Base-by-base conservation (phyloP, 495 filamentous ascomycete species). In the Copromyces sp. region DNA sequence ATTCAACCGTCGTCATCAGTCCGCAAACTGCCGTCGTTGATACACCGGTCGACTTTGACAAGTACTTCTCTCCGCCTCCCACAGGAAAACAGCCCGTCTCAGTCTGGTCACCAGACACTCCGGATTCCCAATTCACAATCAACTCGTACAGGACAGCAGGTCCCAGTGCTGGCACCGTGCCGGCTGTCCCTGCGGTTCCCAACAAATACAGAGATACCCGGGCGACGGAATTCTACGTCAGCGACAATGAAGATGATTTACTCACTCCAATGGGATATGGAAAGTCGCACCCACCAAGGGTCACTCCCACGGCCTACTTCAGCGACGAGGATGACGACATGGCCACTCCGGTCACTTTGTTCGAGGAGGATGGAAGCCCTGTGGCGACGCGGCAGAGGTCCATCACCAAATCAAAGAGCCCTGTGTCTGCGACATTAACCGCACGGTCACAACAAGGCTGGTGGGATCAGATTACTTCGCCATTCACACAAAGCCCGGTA, bases 401-500 rank as follows among this genome's bases (percentile, higher is more conserved):
- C 5, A 68, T 77, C 38, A 79, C 76, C 35, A 80, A 77, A 70
- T 70, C 74, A 42, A 80, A 77, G 40, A 74, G 53, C 14, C 53
- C 53, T 3, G 53, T 65, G 29, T 65, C 53, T 37, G 53, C 77
- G 74, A 29, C 77, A 41, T n/a, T 73, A 72, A 78, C 78, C 77
- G 72, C 61, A 79, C 75, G 71, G 80, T 14, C 65, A 87, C 86
- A 45, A 86, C 86, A 88, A 42, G 93, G 93, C 12, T 97, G 94
- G 94, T 97, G 94, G 94, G 94, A 92, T 73, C 87, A 91, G 73
- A 87, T 97, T 53, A 90, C 90, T 2, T 94, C 93, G 1, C 94
- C 94, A 0, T 90, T 97, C 71, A 77, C 73, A 9, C 80, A 68
- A 71, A 74, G 70, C 9, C 72, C 61, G 69, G 72, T 24, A 9